These are phyloP conservation scores for Salix suchowensis DNA, from an alignment of 345 rosid genomes.

Conservation along the genomic window DNA sequence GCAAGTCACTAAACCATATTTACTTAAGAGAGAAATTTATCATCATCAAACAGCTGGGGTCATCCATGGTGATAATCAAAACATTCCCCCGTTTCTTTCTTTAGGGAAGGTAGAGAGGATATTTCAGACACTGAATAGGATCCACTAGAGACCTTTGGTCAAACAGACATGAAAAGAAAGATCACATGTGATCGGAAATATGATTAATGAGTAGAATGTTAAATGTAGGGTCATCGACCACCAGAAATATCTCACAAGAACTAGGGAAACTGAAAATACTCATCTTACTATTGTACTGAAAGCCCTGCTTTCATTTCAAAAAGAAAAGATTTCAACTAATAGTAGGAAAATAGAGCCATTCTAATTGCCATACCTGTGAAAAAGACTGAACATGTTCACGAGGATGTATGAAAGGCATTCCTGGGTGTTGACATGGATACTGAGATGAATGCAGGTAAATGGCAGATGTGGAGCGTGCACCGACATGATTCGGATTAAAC, in stretches of 20 bases:
- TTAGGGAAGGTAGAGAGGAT: not conserved
- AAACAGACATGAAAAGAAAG: not conserved
- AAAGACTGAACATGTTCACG: slow-evolving; percentile 61
- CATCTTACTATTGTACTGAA: not conserved
- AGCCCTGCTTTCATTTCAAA: not conserved
- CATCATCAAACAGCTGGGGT: not conserved
- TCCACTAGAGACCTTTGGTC: not conserved
- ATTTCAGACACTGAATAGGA: not conserved
- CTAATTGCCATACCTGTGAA: slow-evolving; percentile 49
- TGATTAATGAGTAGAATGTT: not conserved
- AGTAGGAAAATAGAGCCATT: not conserved
- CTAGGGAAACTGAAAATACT: not conserved
- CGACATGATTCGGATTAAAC: slow-evolving; percentile 55
- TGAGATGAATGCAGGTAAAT: slow-evolving; percentile 60
- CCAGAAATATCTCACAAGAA: not conserved
- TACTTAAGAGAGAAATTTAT: not conserved
- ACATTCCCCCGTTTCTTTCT: not conserved
- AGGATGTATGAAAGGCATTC: slow-evolving; percentile 52
- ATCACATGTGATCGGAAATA: not conserved
- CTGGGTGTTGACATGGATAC: slow-evolving; percentile 68
- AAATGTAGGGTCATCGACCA: not conserved
- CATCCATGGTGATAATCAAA: not conserved
- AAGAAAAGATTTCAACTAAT: not conserved
- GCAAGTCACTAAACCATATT: not conserved
- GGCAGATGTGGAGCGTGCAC: slow-evolving; percentile 47